Conservation (phyloP, 495 filamentous ascomycete genomes). For the Hypoxylon crocopeplum region DNA sequence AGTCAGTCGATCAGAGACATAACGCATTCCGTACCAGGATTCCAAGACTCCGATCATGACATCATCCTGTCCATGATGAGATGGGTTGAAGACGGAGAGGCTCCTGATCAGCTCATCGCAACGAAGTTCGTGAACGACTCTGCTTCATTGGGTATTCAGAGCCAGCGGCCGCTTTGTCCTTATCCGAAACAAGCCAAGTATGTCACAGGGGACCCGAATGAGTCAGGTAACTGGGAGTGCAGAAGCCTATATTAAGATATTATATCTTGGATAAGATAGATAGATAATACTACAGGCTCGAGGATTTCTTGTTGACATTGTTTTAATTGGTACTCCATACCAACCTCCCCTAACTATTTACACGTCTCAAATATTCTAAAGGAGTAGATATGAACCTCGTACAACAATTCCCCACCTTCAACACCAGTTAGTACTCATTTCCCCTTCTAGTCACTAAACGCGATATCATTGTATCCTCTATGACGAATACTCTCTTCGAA, state of each 20-base stretch:
- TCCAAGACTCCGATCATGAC: constrained; percentile 49
- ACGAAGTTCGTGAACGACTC: constrained; percentile 46
- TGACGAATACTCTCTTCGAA: no score
- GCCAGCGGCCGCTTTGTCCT: constrained; percentile 54
- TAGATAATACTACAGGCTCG: no score
- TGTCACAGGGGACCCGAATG: constrained; percentile 15
- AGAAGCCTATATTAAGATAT: constrained; percentile 23
- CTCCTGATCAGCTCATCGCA: constrained; percentile 51
- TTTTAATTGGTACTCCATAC: no score
- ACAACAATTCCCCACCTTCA: no score
- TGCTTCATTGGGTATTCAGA: constrained; percentile 40
- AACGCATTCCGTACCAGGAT: constrained; percentile 46
- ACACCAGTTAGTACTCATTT: no score
- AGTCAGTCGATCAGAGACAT: constrained; percentile 39
- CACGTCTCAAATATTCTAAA: no score
- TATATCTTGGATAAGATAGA: not conserved
- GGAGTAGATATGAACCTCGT: no score
- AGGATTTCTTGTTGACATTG: no score
- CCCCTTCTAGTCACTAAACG: no score
- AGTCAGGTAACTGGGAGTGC: constrained; percentile 27
- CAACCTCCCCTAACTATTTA: no score
- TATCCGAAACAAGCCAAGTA: constrained; percentile 47
- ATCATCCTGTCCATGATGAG: constrained; percentile 49
- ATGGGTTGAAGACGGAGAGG: constrained; percentile 52
- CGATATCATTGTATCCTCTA: no score